These are phyloP conservation scores for Pichia phayaonensis DNA, from an alignment of 805 yeast species.

Conservation along the genomic window DNA sequence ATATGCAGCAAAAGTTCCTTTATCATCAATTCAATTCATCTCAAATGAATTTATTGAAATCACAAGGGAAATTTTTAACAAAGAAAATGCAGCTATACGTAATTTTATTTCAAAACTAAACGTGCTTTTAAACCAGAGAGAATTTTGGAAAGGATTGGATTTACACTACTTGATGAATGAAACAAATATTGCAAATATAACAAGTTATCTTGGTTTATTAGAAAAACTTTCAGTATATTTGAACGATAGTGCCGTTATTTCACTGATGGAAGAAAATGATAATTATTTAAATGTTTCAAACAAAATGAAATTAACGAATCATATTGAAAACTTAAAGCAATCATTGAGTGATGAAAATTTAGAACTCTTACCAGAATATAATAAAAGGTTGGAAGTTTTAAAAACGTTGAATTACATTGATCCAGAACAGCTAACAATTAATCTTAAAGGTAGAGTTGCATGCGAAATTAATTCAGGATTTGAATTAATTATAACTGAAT, in stretches of 20 bases:
- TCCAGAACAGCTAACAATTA: conserved; percentile 56
- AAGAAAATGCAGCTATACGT: neutral
- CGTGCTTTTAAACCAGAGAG: conserved; percentile 19
- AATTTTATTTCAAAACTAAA: neutral
- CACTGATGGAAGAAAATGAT: conserved; percentile 8
- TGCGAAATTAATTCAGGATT: conserved; percentile 90
- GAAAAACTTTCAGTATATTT: conserved; percentile 18
- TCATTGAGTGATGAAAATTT: conserved; percentile 80
- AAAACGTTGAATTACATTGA: conserved; percentile 78
- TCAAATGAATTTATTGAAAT: conserved; percentile 30
- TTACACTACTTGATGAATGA: conserved; percentile 32
- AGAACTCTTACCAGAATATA: conserved; percentile 88
- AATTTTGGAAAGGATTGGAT: conserved; percentile 36
- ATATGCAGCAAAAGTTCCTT: conserved; percentile 31
- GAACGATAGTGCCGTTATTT: conserved; percentile 20
- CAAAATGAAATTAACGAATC: conserved; percentile 37
- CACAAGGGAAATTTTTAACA: conserved; percentile 1
- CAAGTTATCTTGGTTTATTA: conserved; percentile 30
- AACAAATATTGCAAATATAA: conserved; percentile 29
- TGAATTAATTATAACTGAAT: conserved; percentile 83
- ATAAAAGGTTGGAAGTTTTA: conserved; percentile 75
- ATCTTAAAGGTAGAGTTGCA: conserved; percentile 78
- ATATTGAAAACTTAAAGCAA: conserved; percentile 49
- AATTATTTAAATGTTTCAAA: conserved; percentile 31
- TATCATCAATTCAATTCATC: conserved; percentile 36